Conservation (phyloP, 495 filamentous ascomycete genomes). For the Alectoria sarmentosa region DNA sequence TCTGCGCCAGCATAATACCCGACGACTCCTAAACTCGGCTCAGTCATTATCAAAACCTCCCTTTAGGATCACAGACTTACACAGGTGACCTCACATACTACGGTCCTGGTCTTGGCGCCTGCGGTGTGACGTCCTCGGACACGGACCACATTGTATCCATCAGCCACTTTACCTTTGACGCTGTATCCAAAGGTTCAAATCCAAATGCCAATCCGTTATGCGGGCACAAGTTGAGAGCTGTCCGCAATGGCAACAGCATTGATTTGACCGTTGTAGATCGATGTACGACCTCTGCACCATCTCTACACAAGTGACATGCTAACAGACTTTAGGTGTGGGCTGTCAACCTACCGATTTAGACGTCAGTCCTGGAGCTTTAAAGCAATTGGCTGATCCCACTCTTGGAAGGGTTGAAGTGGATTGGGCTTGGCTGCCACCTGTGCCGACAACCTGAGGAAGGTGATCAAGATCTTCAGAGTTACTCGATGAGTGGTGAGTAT, state of each 20-base stretch:
- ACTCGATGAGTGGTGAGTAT: not conserved
- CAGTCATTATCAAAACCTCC: conserved; percentile 40
- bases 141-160: conserved; percentile 58
- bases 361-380: conserved; percentile 54
- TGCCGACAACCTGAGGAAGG: conserved; percentile 1
- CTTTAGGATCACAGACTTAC: conserved; percentile 36
- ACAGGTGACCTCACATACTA: conserved; percentile 70
- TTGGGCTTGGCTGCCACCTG: conserved; percentile 57
- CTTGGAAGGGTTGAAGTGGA: conserved; percentile 53
- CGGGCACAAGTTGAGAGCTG: conserved; percentile 53
- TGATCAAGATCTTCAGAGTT: too few relatives aligned
- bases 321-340: conserved; percentile 33
- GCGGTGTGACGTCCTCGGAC: conserved; percentile 49
- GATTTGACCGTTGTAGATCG: conserved; percentile 70
- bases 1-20: conserved; percentile 15
- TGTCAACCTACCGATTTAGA: conserved; percentile 62
- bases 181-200: conserved; percentile 45
- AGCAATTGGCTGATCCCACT: conserved; percentile 46
- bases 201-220: conserved; percentile 68
- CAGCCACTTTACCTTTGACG: conserved; percentile 61
- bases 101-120: conserved; percentile 59
- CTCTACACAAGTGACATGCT: not conserved
- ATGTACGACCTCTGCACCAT: conserved; percentile 37
- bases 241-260: conserved; percentile 45
- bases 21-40: not conserved